A percentile compares a stretch with the other conserved stretches of the same genome.
Conservation (phyloP, 805 yeast species). For the Metschnikowia gruessii region DNA sequence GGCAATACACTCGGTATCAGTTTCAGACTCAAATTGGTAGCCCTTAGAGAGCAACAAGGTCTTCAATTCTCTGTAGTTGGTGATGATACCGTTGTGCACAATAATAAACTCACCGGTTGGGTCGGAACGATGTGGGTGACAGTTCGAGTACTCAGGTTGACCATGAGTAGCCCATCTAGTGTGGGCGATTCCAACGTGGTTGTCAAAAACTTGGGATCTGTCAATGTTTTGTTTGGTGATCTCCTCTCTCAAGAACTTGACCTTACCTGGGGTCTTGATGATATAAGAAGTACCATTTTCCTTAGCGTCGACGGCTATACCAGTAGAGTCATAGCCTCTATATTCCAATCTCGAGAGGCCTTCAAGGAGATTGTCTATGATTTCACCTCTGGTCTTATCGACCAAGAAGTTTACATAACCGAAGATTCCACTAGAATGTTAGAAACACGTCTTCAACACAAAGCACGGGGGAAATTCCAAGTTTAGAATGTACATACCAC, state of each 20-base stretch:
- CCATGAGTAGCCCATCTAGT: slow-evolving; percentile 99
- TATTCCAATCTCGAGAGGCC: slow-evolving; percentile 86
- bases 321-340: slow-evolving; percentile 98
- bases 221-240: slow-evolving; percentile 52
- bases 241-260: slow-evolving; percentile 69
- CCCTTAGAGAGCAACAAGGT: slow-evolving; percentile 81
- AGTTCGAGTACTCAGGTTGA: slow-evolving; percentile 77
- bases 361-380: slow-evolving; percentile 82
- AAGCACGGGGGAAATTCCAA: background rate
- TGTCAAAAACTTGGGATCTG: slow-evolving; percentile 62
- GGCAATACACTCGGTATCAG: slow-evolving; percentile 98
- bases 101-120: slow-evolving; percentile 77
- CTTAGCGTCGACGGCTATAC: slow-evolving; percentile 93
- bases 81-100: slow-evolving; percentile 97
- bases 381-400: slow-evolving; percentile 88
- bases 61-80: slow-evolving; percentile 89
- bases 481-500: slow-evolving; percentile 14
- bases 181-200: slow-evolving; percentile 96
- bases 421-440: slow-evolving; percentile 76
- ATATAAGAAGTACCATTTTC: slow-evolving; percentile 65
- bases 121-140: slow-evolving; percentile 96
- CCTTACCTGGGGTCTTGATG: slow-evolving; percentile 89
- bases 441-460: slow-evolving; percentile 13
- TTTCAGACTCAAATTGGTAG: slow-evolving; percentile 79
- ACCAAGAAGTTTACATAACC: slow-evolving; percentile 96